phyloP scores from a whole-genome alignment of 352 stramenopile genomes.

The Phytophthora capsici region DNA sequence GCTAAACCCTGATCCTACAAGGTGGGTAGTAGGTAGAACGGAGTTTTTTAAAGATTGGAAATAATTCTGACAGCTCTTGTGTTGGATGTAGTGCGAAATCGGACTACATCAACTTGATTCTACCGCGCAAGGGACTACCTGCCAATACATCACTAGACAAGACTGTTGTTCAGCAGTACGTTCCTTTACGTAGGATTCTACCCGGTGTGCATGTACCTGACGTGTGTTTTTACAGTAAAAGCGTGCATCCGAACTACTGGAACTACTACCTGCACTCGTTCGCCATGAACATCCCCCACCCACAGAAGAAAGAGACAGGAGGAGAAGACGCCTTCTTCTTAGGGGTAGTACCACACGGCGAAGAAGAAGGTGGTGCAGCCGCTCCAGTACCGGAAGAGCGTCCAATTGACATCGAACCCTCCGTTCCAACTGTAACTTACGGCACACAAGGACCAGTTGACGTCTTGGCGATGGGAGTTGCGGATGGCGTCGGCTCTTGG shows the following conservation, averaged over 20 bases:
- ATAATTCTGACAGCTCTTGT: neutral
- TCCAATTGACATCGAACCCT: slow-evolving; percentile 30
- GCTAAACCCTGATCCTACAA: slow-evolving; percentile 52
- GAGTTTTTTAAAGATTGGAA: neutral
- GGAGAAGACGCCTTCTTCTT: slow-evolving; percentile 96
- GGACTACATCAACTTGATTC: slow-evolving; percentile 90
- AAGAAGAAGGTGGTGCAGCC: slow-evolving; percentile 51
- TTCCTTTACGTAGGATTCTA: neutral
- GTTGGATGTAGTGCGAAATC: slow-evolving; percentile 78
- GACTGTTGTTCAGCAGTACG: slow-evolving; percentile 47
- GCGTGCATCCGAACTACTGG: slow-evolving; percentile 45
- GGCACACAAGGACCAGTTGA: slow-evolving; percentile 64
- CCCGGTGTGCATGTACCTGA: neutral
- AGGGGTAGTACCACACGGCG: slow-evolving; percentile 52
- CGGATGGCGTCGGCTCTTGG: slow-evolving; percentile 96
- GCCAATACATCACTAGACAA: slow-evolving; percentile 68
- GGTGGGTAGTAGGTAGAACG: slow-evolving; percentile 31
- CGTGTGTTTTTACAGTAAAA: slow-evolving; percentile 33
- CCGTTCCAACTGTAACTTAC: slow-evolving; percentile 34
- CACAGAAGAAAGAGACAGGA: slow-evolving; percentile 69
- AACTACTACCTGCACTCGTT: slow-evolving; percentile 74
- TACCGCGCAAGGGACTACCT: slow-evolving; percentile 80
- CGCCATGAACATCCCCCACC: slow-evolving; percentile 81
- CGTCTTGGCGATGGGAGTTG: slow-evolving; percentile 93
- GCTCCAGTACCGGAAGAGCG: slow-evolving; percentile 22